Evolutionary conservation across 164 flowering plant genomes (phyloP), one percentile per base, ranked within the genome.

Genomic region (Protea cynaroides): DNA sequence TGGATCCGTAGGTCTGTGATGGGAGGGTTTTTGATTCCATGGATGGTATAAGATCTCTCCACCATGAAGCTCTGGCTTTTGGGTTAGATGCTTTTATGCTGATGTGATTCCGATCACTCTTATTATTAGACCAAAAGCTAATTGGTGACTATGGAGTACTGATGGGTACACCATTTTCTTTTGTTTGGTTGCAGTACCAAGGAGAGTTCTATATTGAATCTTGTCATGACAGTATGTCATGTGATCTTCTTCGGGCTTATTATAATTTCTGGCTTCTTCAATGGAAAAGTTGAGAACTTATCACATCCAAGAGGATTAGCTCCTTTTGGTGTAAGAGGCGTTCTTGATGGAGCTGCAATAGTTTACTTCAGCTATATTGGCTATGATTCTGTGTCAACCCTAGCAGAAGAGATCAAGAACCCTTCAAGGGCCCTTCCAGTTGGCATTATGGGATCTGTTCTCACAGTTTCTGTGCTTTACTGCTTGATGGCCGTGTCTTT

Each of bases 371-470:
- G 97, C 65, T 94, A 90, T 68, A 94, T 91, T 6, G 99, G 99
- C 1, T 94, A 91, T 78, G 96, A 94, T 69, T 89, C 99, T 54
- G 99, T 94, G 13, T 94, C 99, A 0, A 94, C 99, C 19, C 81
- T 94, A 94, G 97, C 99, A 0, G 99, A 94, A 68, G 99, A 94
- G 66, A 91, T 94, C 1, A 70, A 66, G 1, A 69, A 85, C 63
- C 97, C 97, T 25, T 78, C 72, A 0, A 82, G 76, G 66, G 86
- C 85, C 38, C 85, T 94, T 24, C 99, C 99, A 0, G 60, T 89
- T 58, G 99, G 99, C 1, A 86, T 94, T 37, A 77, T 88, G 10
- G 99, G 99, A 13, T 94, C 97, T 8, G 99, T 94, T 4, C 64
- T 82, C 0, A 7, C 86, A 25, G 99, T 94, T 1, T 84, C 96